phyloP scores from a whole-genome alignment of 805 yeast genomes.

The Candida patagonica region DNA sequence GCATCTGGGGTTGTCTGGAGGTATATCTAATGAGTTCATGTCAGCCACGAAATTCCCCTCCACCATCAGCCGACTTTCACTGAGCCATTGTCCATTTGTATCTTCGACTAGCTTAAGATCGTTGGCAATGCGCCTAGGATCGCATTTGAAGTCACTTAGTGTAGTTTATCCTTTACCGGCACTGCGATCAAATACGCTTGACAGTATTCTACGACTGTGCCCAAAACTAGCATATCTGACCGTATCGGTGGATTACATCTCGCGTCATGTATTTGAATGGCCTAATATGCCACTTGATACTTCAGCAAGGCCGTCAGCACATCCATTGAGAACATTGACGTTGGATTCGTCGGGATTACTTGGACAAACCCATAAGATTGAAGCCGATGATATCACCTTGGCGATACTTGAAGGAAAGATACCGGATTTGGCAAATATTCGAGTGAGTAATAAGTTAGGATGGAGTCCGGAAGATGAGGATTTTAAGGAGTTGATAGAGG shows the following conservation, averaged over 20 bases:
- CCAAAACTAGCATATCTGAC: slow-evolving; percentile 58
- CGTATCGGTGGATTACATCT: slow-evolving; percentile 71
- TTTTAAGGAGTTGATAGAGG: slow-evolving; percentile 53
- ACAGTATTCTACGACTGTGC: slow-evolving; percentile 63
- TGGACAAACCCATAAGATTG: slow-evolving; percentile 74
- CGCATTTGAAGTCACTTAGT: slow-evolving; percentile 48
- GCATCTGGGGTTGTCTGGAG: slow-evolving; percentile 76
- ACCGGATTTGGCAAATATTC: slow-evolving; percentile 53
- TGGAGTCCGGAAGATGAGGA: slow-evolving; percentile 59
- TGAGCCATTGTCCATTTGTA: slow-evolving; percentile 81
- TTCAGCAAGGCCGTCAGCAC: slow-evolving; percentile 30
- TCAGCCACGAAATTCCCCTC: slow-evolving; percentile 60
- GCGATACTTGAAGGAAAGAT: slow-evolving; percentile 74
- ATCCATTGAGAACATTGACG: slow-evolving; percentile 51
- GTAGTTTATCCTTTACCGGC: slow-evolving; percentile 88
- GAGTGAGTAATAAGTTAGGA: slow-evolving; percentile 69
- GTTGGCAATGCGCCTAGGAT: slow-evolving; percentile 57
- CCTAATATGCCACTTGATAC: slow-evolving; percentile 17
- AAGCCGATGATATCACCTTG: slow-evolving; percentile 80
- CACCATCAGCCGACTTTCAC: slow-evolving; percentile 60
- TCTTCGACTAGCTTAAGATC: slow-evolving; percentile 55
- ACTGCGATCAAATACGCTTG: slow-evolving; percentile 58
- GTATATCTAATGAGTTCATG: slow-evolving; percentile 75
- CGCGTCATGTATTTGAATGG: slow-evolving; percentile 35
- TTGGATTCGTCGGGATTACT: slow-evolving; percentile 76